Evolutionary conservation across 225 moss, liverwort and hornwort species (phyloP), one percentile per base, ranked within the genome.

Genomic region (Straminergon stramineum): DNA sequence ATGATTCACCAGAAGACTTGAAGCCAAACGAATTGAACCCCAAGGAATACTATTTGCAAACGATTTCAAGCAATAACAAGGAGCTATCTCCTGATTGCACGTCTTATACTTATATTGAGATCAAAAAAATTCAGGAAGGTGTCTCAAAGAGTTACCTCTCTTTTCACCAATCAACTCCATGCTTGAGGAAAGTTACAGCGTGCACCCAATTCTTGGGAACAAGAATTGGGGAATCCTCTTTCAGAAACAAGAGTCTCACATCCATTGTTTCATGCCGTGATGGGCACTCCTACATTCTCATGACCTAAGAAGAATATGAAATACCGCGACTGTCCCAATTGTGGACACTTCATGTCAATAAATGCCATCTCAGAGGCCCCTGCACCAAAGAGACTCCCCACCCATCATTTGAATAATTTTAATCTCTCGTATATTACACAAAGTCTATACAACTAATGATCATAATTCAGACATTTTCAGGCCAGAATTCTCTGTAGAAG

Each of bases 401-500:
- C 48, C 23, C 37, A 64, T 82, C 39, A 48, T 52, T 79, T 52
- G 8, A 80, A 87, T 68, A 65, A 37, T 67, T 62, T 67, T 56
- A 23, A 35, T 78, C 30, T 80, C 80, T 74, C 71, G 45, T 58
- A 53, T 74, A n/a, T 21, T 83, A 84, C 87, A 91, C 55, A 43
- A 87, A 37, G 7, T 31, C 81, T 76, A 26, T 34, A 88, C 88
- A 89, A 34, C 53, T 76, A 62, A 62, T 57, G 31, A 84, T 83
- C n/a, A 65, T 37, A 51, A 85, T 43, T 92, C 80, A 93, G 23
- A 93, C 93, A 63, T 93, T 93, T 86, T 93, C 92, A 80, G 92
- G 93, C 93, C 92, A 93, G 41, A 93, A 93, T 88, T 93, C 93
- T 89, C 93, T 89, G 48, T 93, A 93, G 56, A 93, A 92, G 75